Conservation (phyloP, 116 monocot species). For the Iris pallida region DNA sequence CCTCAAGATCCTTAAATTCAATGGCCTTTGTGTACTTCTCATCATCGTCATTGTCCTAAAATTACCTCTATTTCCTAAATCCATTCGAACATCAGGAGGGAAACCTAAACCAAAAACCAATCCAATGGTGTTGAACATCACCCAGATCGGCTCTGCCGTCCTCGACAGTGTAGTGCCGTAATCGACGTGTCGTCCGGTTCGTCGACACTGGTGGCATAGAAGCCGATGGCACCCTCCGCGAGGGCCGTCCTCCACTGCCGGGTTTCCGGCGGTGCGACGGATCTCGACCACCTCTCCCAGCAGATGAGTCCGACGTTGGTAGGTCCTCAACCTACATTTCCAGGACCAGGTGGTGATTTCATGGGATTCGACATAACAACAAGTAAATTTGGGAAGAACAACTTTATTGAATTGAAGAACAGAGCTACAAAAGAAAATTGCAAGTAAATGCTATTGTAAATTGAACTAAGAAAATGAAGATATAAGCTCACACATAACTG, state of each 20-base stretch:
- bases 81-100: neutral
- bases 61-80: neutral
- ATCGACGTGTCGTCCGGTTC: neutral
- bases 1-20: too few relatives aligned
- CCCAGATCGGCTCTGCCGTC: constrained; percentile 33
- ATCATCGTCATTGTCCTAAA: too few relatives aligned
- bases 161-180: constrained; percentile 12
- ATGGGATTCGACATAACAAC: too few relatives aligned
- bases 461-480: too few relatives aligned
- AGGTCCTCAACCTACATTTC: too few relatives aligned
- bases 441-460: too few relatives aligned
- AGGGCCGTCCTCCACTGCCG: constrained; percentile 26
- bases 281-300: constrained; percentile 33
- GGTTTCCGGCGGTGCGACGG: constrained; percentile 23
- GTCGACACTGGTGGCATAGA: constrained; percentile 15
- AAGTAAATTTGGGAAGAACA: too few relatives aligned
- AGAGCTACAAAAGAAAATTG: too few relatives aligned
- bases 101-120: neutral
- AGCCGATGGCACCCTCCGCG: constrained; percentile 9
- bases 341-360: too few relatives aligned
- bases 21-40: too few relatives aligned
- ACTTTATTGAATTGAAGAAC: too few relatives aligned
- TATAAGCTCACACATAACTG: too few relatives aligned
- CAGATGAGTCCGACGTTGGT: constrained; percentile 44
- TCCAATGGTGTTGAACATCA: constrained; percentile 48